Conservation (phyloP, 208 protist species). For the Leishmania tropica region DNA sequence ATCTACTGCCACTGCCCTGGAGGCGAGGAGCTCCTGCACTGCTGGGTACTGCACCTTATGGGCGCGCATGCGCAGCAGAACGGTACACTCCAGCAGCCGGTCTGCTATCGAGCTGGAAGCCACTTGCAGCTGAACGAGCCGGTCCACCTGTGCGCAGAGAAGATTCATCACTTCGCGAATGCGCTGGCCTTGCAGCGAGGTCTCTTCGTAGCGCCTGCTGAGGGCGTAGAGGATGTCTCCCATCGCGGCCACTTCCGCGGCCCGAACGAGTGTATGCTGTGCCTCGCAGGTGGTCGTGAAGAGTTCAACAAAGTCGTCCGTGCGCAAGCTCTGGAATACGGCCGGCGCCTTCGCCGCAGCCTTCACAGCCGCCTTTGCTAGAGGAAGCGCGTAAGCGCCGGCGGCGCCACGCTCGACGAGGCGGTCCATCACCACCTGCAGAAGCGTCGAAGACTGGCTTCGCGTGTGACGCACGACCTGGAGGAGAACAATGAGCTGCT, state of each 20-base stretch:
- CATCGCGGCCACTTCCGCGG: constrained; percentile 37
- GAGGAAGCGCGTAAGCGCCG: constrained; percentile 38
- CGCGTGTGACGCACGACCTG: constrained; percentile 46
- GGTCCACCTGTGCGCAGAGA: constrained; percentile 53
- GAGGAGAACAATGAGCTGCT: constrained; percentile 44
- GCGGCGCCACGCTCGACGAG: constrained; percentile 37
- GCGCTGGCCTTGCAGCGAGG: constrained; percentile 35
- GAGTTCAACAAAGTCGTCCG: constrained; percentile 44
- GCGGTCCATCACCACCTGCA: constrained; percentile 36
- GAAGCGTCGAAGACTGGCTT: constrained; percentile 46
- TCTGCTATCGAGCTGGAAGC: constrained; percentile 26
- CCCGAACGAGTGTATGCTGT: constrained; percentile 39
- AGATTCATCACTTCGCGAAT: constrained; percentile 43
- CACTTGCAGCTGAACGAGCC: constrained; percentile 49
- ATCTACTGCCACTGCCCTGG: constrained; percentile 17
- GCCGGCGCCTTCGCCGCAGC: constrained; percentile 38
- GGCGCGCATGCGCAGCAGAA: constrained; percentile 70
- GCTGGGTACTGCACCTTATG: constrained; percentile 35
- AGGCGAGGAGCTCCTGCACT: constrained; percentile 40
- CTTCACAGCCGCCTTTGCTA: constrained; percentile 49
- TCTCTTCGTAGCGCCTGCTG: constrained; percentile 41
- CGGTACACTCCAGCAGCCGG: constrained; percentile 62
- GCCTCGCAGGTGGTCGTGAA: constrained; percentile 47
- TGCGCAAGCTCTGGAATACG: constrained; percentile 36
- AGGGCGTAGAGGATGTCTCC: constrained; percentile 64